Base-by-base conservation (phyloP, 805 yeast species). In the Monosporozyma siamensis region DNA sequence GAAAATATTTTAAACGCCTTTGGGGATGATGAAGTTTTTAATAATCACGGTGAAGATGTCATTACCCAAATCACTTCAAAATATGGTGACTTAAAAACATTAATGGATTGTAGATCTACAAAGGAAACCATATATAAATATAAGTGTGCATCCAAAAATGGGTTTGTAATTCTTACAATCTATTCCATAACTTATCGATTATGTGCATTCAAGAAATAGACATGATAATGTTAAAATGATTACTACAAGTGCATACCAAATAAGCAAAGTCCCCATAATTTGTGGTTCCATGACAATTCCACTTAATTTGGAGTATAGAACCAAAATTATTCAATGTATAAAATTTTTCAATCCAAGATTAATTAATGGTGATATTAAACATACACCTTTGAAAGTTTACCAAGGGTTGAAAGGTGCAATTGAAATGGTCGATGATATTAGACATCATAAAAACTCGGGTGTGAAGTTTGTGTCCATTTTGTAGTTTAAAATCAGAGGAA, bases 1-100 rank as follows among this genome's bases (percentile, higher is more conserved):
- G 65, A 63, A 46, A 63, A 62, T 11, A 54, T 52, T 38, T 54
- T 77, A 48, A 67, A 66, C 50, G 43, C 53, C 1, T 51, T 71
- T 24, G 82, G 82, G 47, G 81, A 80, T 21, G 72, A 68, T 46
- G 66, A 61, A 24, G 62, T 69, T 12, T 65, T 74, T 44, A 82
- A 79, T 48, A 74, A 74, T 50, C 65, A 63, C 44, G 75, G 72
- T 45, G 51, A 60, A 0, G 70, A 71, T 45, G 74, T 71, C 42
- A 54, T 69, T 40, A 67, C 67, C 22, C 65, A 71, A 54, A 71
- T 74, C 44, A 62, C 55, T 43, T 46, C 52, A 7, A 60, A 59
- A 31, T 51, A 55, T 14, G 57, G 58, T 23, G 53, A 59, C 11
- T 51, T 66, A 34, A 55, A 48, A 34, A 56, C 55, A 32, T 60